Percentiles rank a stretch among this genome's conserved stretches.
Conservation (phyloP, 768 basidiomycete genomes). For the Russula dissimulans region DNA sequence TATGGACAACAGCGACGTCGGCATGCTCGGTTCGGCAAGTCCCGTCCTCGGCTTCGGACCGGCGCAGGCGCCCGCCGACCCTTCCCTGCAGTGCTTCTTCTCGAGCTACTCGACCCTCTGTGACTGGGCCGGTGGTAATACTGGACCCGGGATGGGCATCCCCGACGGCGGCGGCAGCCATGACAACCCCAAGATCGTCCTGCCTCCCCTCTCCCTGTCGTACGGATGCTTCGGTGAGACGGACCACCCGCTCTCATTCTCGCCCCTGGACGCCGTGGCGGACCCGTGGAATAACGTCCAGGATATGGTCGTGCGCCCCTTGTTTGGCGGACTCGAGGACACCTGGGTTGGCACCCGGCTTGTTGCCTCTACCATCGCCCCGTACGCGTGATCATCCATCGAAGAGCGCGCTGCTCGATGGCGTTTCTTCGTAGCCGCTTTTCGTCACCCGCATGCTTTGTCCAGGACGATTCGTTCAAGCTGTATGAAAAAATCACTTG, state of each 20-base stretch:
- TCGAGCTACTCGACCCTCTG: constrained; percentile 18
- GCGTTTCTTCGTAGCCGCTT: too few species aligned
- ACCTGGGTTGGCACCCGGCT: constrained; percentile 4
- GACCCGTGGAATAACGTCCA: constrained; percentile 10
- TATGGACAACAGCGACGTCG: constrained; percentile 9
- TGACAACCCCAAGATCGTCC: neutral
- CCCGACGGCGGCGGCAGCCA: neutral
- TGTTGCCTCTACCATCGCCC: neutral
- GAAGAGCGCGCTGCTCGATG: too few species aligned
- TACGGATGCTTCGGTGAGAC: neutral
- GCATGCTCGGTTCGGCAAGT: neutral
- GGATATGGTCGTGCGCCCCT: constrained; percentile 4
- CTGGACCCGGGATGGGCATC: neutral
- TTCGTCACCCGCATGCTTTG: neutral
- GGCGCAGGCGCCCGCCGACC: neutral
- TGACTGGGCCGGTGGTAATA: constrained; percentile 13
- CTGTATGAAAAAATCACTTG: too few species aligned
- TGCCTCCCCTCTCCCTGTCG: neutral
- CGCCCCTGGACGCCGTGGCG: neutral
- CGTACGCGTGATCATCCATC: constrained; percentile 4
- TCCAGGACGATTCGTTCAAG: too few species aligned
- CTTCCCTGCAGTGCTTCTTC: constrained; percentile 1
- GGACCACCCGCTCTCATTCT: constrained; percentile 8
- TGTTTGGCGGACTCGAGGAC: constrained; percentile 2
- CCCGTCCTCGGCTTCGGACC: neutral